Evolutionary conservation across 2,329 filamentous ascomycete species (phyloP), one percentile per base, ranked within the genome.

Genomic region (Trichoderma asperellum): DNA sequence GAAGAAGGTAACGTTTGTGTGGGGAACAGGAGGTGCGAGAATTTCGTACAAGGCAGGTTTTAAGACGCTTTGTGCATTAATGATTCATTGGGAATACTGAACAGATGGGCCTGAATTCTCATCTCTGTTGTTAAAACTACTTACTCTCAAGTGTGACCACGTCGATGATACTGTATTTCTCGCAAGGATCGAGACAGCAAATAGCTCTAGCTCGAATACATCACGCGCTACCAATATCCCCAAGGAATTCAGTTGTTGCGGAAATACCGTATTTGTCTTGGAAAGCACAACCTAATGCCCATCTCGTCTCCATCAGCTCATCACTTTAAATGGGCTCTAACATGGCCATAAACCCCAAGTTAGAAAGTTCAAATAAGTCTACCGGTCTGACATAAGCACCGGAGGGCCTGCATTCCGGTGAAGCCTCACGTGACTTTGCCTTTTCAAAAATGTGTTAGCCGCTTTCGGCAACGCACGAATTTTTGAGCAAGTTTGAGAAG

Each of bases 401-500:
- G 1, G 6, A 35, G 2, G 16, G 16, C 21, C n/a, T 47, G 34
- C 11, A 49, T 64, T 55, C 21, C 11, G 47, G 34, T 21, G 53
- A 27, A 34, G 8, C n/a, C 27, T 12, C 63, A 66, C 63, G 63
- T 66, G 63, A 66, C 37, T 27, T n/a, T 27, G 2, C 16, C 8
- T 11, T 2, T 11, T 11, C 32, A 34, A 27, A 16, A 34, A 10
- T 1, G 3, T 37, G 16, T 53, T 60, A 24, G 7, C 64, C 56
- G 64, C 5, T 59, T 68, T 16, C 21, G 64, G 64, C 43, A 56
- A 56, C 40, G 56, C 71, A 73, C 69, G 27, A n/a, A n/a, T 8
- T n/a, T 43, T 84, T 49, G 84, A 83, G 84, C 79, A 79, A 73
- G 71, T 85, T 85, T 86, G 84, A 86, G 84, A 82, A 84, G 77